Conservation (phyloP, 495 filamentous ascomycete genomes). For the Talaromyces trachyspermus region DNA sequence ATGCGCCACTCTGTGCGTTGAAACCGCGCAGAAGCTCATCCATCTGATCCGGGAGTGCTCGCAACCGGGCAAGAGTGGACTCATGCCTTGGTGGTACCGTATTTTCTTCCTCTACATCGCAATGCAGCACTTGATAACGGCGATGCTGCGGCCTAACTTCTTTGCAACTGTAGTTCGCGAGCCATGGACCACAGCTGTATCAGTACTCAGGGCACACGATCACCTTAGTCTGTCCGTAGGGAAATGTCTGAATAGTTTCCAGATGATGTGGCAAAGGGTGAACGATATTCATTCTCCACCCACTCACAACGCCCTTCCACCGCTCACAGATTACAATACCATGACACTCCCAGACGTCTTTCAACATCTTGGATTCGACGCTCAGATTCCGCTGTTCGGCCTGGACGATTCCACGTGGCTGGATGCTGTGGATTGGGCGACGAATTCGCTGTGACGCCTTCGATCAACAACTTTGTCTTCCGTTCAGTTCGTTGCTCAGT, state of each 20-base stretch:
- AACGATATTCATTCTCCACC: background rate
- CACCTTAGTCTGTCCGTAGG: background rate
- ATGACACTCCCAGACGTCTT: background rate
- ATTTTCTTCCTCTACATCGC: background rate
- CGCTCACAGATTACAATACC: background rate
- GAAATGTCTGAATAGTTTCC: background rate
- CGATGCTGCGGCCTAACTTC: background rate
- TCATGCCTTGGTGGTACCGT: background rate
- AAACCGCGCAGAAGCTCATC: background rate
- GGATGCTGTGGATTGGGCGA: background rate
- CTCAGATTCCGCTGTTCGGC: background rate
- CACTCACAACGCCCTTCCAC: background rate
- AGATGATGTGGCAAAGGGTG: background rate
- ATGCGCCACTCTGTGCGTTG: background rate
- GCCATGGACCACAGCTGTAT: background rate
- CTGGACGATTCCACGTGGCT: background rate
- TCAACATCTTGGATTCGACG: background rate
- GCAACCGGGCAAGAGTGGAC: background rate
- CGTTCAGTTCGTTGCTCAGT: too few relatives aligned
- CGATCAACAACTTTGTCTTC: too few relatives aligned
- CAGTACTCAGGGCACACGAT: background rate
- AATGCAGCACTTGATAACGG: background rate
- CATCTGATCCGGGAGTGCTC: background rate
- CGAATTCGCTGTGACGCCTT: background rate
- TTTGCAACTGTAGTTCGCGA: background rate